Evolutionary conservation across 2,329 filamentous ascomycete genomes (phyloP), one percentile per base, ranked within the genome.

Genomic region (Myotisia sp.): DNA sequence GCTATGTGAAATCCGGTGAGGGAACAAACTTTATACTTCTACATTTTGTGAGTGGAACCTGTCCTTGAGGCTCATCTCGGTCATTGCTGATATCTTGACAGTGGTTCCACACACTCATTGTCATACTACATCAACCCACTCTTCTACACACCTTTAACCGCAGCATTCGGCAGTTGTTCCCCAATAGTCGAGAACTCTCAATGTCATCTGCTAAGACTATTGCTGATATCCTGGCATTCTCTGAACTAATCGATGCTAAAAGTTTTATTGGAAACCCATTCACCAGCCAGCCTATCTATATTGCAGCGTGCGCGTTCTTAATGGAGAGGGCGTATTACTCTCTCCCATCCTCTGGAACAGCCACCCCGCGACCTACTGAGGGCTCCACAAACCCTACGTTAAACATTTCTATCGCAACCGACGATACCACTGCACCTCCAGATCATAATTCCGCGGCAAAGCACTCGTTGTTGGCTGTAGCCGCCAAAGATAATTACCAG

Each of bases 161-260:
- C 2, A 63, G 64, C 14, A 76, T 79, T 34, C 68, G 82, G 32
- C 78, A 84, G 37, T 64, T 92, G 1, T 73, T 84, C 23, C 73
- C 79, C 0, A 82, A 90, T 49, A 90, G 82, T 43, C 75, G 81
- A 37, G 82, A 90, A 51, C 49, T 75, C 4, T 83, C 80, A 40
- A 86, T 87, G 78, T 86, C 80, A 9, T 87, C 82, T 16, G 85
- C 84, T 8, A 92, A 92, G 60, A 92, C 84, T 0, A 90, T 92
- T 40, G 83, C 82, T 21, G 84, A 92, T 47, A 92, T 92, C 10
- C 59, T 92, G 6, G 78, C 80, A 1, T 92, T 92, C 53, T 81
- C 83, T 0, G 82, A 92, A 49, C 61, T 92, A 6, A 82, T 90
- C 33, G 82, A 92, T 52, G 75, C 80, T 0, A 85, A 82, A 52